Conservation (phyloP, 2,329 filamentous ascomycete genomes). For the Torrubiella hemipterigena region DNA sequence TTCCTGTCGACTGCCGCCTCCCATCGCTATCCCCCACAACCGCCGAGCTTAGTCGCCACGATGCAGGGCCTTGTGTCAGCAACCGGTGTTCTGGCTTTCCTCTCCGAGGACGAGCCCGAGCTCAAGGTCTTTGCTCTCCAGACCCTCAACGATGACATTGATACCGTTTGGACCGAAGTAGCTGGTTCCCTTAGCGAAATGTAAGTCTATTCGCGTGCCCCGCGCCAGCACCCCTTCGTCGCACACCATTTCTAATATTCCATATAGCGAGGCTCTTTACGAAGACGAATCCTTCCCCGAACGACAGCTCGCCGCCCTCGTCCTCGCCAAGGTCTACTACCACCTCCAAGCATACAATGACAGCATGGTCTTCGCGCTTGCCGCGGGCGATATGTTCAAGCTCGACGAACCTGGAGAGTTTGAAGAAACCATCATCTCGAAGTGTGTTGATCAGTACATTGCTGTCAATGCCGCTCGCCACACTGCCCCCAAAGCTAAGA, state of each 20-base stretch:
- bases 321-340: conserved; percentile 97
- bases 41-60: conserved; percentile 13
- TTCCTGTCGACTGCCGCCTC: too few relatives aligned
- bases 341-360: conserved; percentile 98
- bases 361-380: conserved; percentile 96
- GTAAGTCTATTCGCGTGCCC: conserved; percentile 34
- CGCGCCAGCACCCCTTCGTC: background rate
- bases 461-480: conserved; percentile 50
- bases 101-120: conserved; percentile 87
- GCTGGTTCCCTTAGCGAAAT: conserved; percentile 87
- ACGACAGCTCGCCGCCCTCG: conserved; percentile 83
- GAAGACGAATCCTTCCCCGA: conserved; percentile 94
- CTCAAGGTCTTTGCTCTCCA: conserved; percentile 92
- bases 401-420: conserved; percentile 86
- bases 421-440: conserved; percentile 97
- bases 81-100: conserved; percentile 86
- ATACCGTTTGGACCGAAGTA: conserved; percentile 95
- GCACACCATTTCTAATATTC: conserved; percentile 4
- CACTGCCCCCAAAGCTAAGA: conserved; percentile 28
- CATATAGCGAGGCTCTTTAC: conserved; percentile 77
- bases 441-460: conserved; percentile 97
- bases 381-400: conserved; percentile 89
- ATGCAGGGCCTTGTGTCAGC: conserved; percentile 95
- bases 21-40: background rate
- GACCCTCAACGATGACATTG: conserved; percentile 91